Base-by-base conservation (phyloP, 2,329 filamentous ascomycete genomes). In the Colletotrichum tamarilloi region DNA sequence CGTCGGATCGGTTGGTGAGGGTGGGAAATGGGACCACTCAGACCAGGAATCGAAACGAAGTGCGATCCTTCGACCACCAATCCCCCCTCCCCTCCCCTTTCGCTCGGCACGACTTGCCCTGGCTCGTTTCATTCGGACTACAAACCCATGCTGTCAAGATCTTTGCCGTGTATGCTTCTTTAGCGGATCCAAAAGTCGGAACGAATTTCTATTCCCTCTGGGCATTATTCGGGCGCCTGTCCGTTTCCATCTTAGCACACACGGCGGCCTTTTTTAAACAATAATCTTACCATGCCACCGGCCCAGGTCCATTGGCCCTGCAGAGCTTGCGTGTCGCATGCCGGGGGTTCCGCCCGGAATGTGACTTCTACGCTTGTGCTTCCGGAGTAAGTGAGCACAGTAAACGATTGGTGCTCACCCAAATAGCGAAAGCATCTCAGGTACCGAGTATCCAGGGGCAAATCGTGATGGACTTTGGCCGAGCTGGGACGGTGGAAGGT, bases 141-240 rank as follows among this genome's bases (percentile, higher is more conserved):
- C 42, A 7, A 46, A 59, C 28, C 65, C 65, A 68, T 59, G 59
- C 57, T 52, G 52, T 59, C 66, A 68, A 53, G 59, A 69, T 68
- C 53, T 64, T n/a, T 30, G 28, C 19, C n/a, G 26, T 52, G 1
- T 22, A 35, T 66, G 65, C 69, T 72, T 72, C 69, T 72, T 72
- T 72, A 69, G 69, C 65, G 65, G 69, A 72, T 66, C 65, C 62
- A 38, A 26, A 19, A 42, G 35, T 24, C 59, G 46, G 24, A 12
- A 62, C 42, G 11, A 22, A 49, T n/a, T n/a, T 49, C 8, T 49
- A 22, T n/a, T 24, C n/a, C 46, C 14, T 6, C 46, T 52, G 57
- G 28, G 4, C n/a, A 30, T 32, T 46, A 30, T 12, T 14, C 35
- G 24, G 49, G n/a, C 30, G 32, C 26, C 19, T 49, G 19, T 49